Evolutionary conservation across 805 yeast genomes (phyloP), one percentile per base, ranked within the genome.

Genomic region (Lipomyces sp.): DNA sequence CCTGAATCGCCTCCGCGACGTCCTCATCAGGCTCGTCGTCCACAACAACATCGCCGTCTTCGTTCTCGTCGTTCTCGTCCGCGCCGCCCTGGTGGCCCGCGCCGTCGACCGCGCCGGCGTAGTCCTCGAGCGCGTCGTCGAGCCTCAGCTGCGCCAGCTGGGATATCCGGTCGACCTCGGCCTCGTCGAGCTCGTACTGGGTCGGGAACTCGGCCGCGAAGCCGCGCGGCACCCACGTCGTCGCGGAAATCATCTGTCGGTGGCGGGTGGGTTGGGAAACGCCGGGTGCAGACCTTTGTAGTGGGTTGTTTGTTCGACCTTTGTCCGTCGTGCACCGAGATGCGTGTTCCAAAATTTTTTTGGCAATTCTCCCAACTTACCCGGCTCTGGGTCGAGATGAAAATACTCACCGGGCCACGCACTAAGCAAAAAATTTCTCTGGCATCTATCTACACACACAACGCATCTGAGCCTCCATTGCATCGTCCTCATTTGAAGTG

Each of bases 151-250:
- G 79, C 46, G 98, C 95, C 80, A 93, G 77, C 59, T 82, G 80
- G 55, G 83, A 79, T 65, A 93, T 89, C 70, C 97, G 79, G 50
- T 81, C 91, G 86, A 93, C 83, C 70, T 93, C 98, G 53, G 79
- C 91, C 56, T 93, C 98, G 60, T 89, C 83, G 47, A 91, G 72
- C 60, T 87, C 95, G 63, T 88, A 89, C 64, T 84, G 80, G 63
- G 81, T 87, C 4, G 98, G 98, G 65, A 83, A 86, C 68, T 90
- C 97, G 34, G 95, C 79, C 26, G 98, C 95, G 68, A 77, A 85
- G 4, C 98, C 98, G 63, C 96, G 80, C 43, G 98, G 97, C 22
- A 91, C 96, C 98, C 98, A 93, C 45, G 83, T 74, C 43, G 93
- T 82, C 24, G 97, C 84, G 35, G 98, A 88, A 58, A 91, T 84